Percentiles rank a stretch among this genome's conserved stretches.
Evolutionary conservation across 441 rosid genomes (phyloP).

Genomic region (Cnidoscolus chayamansa): DNA sequence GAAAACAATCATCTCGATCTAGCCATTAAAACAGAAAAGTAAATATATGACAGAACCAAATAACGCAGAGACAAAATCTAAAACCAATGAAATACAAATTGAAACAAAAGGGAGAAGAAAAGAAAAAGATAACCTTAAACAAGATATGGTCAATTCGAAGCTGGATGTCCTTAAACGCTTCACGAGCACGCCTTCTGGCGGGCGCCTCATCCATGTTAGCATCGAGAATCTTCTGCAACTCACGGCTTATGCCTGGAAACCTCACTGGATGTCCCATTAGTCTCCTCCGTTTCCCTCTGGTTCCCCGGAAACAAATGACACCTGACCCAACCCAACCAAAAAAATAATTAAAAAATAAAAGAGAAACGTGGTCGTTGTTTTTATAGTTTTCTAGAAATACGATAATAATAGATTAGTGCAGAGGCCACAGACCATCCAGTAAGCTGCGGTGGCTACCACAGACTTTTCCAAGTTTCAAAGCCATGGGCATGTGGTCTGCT

Average conservation of each 20-base stretch:
- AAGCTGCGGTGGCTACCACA: background rate
- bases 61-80: no score
- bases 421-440: background rate
- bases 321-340: background rate
- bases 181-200: slow-evolving; percentile 68
- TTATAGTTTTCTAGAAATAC: background rate
- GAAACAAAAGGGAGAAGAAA: background rate
- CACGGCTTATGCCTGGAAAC: slow-evolving; percentile 48
- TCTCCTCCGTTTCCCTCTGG: slow-evolving; percentile 23
- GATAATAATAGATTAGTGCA: background rate
- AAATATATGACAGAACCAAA: background rate
- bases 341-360: background rate
- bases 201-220: slow-evolving; percentile 69
- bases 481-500: background rate
- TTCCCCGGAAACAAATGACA: slow-evolving; percentile 20
- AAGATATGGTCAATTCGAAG: slow-evolving; percentile 72
- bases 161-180: slow-evolving; percentile 74
- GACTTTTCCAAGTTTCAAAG: background rate
- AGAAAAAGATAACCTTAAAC: slow-evolving; percentile 51
- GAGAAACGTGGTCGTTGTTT: no score
- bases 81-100: background rate
- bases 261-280: slow-evolving; percentile 41
- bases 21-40: background rate
- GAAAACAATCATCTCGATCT: background rate
- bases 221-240: slow-evolving; percentile 50